Evolutionary conservation across 2,329 filamentous ascomycete species (phyloP).

Genomic region (Alternaria gaisen): DNA sequence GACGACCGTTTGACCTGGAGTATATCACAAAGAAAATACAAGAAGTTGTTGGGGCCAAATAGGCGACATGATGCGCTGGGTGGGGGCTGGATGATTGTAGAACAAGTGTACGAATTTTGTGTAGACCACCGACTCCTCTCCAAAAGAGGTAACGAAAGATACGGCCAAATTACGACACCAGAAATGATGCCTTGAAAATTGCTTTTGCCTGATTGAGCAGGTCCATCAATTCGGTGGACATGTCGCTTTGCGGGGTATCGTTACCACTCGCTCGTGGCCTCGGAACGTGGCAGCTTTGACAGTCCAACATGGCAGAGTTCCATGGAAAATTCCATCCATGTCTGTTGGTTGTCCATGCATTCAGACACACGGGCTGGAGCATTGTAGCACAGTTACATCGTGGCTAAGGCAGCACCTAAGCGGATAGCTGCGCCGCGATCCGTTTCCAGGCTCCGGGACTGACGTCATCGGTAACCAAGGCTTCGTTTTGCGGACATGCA

Average conservation of each 20-base stretch:
- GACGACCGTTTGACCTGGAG: conserved; percentile 70
- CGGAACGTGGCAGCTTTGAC: conserved; percentile 4
- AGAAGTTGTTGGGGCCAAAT: conserved; percentile 40
- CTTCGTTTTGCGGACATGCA: conserved; percentile 17
- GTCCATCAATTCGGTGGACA: not conserved
- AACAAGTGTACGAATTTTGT: conserved; percentile 10
- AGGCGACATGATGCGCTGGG: not conserved
- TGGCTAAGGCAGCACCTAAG: conserved; percentile 21
- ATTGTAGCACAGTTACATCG: conserved; percentile 11
- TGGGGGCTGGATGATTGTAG: conserved; percentile 7
- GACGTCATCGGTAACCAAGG: conserved; percentile 31
- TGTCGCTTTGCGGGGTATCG: conserved; percentile 3
- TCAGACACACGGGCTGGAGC: not conserved
- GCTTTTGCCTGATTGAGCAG: not conserved
- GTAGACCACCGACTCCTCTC: conserved; percentile 11
- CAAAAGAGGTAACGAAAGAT: not conserved
- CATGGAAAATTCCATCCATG: not conserved
- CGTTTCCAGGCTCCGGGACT: conserved; percentile 12
- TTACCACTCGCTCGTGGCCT: not conserved
- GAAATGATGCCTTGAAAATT: not conserved
- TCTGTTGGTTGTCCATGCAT: not conserved
- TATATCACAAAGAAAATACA: conserved; percentile 70
- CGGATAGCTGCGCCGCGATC: conserved; percentile 11
- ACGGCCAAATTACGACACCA: conserved; percentile 6
- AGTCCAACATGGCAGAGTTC: not conserved